Evolutionary conservation across 2,329 filamentous ascomycete species (phyloP).

Genomic region (Lasiodiplodia sp.): DNA sequence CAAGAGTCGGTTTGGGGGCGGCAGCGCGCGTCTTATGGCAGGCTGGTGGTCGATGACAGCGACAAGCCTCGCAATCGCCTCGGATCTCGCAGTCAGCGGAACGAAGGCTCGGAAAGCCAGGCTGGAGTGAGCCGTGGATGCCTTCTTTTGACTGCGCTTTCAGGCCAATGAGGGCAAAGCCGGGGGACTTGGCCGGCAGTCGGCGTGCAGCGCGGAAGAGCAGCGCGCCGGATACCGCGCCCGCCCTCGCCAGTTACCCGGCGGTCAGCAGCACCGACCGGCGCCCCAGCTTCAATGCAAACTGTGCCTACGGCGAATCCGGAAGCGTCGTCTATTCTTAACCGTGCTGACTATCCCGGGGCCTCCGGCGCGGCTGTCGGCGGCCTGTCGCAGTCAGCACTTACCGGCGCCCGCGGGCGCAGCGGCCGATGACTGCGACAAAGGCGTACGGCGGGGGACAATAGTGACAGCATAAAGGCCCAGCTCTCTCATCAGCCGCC

Average conservation of each 20-base stretch:
- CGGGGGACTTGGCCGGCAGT: constrained; percentile 6
- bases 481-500: neutral
- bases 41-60: constrained; percentile 20
- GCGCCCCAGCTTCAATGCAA: neutral
- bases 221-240: constrained; percentile 18
- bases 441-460: neutral
- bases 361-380: neutral
- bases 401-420: neutral
- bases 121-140: neutral
- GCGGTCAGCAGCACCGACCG: neutral
- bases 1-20: constrained; percentile 7
- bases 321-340: neutral
- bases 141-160: neutral
- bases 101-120: constrained; percentile 1
- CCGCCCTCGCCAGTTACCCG: neutral
- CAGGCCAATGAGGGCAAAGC: constrained; percentile 7
- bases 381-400: constrained; percentile 6
- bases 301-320: neutral
- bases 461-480: neutral
- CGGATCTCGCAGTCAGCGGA: constrained; percentile 20
- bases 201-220: constrained; percentile 21
- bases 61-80: constrained; percentile 5
- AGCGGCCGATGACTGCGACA: neutral
- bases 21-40: constrained; percentile 15
- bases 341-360: neutral